Conservation (phyloP, 106 monocot genomes). For the Allium cepa region DNA sequence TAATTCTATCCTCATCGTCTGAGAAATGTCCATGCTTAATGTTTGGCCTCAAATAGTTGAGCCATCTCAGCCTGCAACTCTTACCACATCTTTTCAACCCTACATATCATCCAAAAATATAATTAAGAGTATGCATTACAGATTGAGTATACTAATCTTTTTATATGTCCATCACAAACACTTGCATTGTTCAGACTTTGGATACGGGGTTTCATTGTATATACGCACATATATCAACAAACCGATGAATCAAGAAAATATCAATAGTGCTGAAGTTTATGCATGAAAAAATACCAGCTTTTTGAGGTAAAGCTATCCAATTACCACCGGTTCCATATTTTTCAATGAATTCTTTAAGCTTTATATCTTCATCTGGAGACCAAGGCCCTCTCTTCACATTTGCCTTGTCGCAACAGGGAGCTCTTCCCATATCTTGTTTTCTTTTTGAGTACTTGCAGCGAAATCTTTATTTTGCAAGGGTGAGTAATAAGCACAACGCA, state of each 20-base stretch:
- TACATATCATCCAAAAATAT: constrained; percentile 7
- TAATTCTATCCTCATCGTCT: constrained; percentile 43
- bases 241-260: not conserved
- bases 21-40: constrained; percentile 67
- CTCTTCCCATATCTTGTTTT: constrained; percentile 56
- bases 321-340: constrained; percentile 88
- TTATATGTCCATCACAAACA: too few relatives aligned
- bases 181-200: not conserved
- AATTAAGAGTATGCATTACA: too few relatives aligned
- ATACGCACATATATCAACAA: not conserved
- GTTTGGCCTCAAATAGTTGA: constrained; percentile 66
- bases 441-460: not conserved
- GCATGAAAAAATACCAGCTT: constrained; percentile 46
- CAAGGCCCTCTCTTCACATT: constrained; percentile 93
- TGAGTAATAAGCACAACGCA: not conserved
- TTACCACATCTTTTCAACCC: constrained; percentile 94
- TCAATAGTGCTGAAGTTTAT: too few relatives aligned
- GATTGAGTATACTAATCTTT: too few relatives aligned
- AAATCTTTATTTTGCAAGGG: not conserved
- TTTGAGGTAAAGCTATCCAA: constrained; percentile 96
- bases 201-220: too few relatives aligned
- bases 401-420: constrained; percentile 94
- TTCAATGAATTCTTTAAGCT: constrained; percentile 84
- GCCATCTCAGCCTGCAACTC: constrained; percentile 92
- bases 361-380: constrained; percentile 88